Evolutionary conservation across 176 grass and related monocot species (phyloP).

Genomic region (Guadua angustifolia): DNA sequence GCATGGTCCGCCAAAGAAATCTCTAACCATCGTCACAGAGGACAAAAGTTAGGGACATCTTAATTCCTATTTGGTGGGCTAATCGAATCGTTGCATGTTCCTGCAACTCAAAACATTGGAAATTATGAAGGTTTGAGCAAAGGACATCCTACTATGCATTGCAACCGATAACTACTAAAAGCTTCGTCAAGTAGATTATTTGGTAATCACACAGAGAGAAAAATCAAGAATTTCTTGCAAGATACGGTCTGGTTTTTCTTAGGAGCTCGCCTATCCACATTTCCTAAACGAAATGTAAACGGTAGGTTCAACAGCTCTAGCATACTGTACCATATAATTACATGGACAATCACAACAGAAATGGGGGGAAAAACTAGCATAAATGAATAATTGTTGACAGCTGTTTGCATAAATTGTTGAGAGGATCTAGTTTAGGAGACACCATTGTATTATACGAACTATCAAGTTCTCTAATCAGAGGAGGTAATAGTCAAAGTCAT

Average conservation of each 20-base stretch:
- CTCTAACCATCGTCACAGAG: background rate
- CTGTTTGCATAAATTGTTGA: slow-evolving; percentile 28
- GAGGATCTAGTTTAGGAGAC: slow-evolving; percentile 27
- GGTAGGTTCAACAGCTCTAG: slow-evolving; percentile 47
- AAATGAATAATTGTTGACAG: slow-evolving; percentile 4
- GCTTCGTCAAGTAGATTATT: slow-evolving; percentile 6
- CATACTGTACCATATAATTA: too few relatives aligned
- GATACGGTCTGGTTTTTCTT: background rate
- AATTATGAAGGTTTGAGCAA: background rate
- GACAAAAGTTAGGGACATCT: slow-evolving; percentile 5
- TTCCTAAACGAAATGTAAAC: background rate
- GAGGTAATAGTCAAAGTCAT: slow-evolving; percentile 26
- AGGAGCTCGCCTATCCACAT: slow-evolving; percentile 11
- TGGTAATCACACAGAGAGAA: slow-evolving; percentile 1
- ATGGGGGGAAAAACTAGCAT: background rate
- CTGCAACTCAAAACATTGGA: background rate
- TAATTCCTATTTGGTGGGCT: slow-evolving; percentile 22
- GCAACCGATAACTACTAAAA: background rate
- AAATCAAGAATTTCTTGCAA: background rate
- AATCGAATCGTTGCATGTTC: background rate
- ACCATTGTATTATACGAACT: background rate
- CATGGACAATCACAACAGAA: background rate
- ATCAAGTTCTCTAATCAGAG: slow-evolving; percentile 21
- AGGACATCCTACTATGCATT: background rate
- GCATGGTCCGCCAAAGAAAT: slow-evolving; percentile 21